These are phyloP conservation scores for Elsinoe arachidis DNA, from an alignment of 2,329 filamentous ascomycete genomes.

Conservation along the genomic window DNA sequence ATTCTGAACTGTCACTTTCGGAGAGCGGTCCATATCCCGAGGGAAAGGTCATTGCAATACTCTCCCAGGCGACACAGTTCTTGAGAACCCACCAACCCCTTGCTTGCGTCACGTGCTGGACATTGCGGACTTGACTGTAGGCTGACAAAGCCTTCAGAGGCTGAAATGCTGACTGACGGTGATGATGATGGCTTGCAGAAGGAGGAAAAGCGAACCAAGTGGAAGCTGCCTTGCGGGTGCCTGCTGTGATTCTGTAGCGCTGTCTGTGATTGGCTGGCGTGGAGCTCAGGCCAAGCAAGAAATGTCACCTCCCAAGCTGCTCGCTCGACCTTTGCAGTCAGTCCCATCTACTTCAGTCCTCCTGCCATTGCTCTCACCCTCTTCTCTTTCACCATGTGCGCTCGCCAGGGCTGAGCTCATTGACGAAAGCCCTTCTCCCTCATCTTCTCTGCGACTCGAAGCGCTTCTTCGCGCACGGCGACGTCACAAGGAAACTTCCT, in stretches of 20 bases:
- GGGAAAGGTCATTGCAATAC: too few species aligned
- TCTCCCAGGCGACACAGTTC: too few species aligned
- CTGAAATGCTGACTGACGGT: not conserved
- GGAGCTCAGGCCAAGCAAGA: slow-evolving; percentile 7
- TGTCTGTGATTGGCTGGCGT: not conserved
- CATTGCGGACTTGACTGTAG: too few species aligned
- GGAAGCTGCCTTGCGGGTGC: not conserved
- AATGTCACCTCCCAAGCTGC: not conserved
- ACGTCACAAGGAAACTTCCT: not conserved
- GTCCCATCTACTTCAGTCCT: not conserved
- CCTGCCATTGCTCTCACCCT: not conserved
- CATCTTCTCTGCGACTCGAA: not conserved
- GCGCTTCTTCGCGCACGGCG: not conserved
- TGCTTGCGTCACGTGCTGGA: too few species aligned
- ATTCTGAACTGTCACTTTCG: too few species aligned
- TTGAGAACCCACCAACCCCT: too few species aligned
- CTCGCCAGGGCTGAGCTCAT: not conserved
- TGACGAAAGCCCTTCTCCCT: not conserved
- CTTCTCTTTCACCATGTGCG: not conserved
- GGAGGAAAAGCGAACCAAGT: not conserved
- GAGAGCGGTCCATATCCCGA: too few species aligned
- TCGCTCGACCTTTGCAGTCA: not conserved
- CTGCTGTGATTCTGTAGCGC: not conserved
- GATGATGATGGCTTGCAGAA: not conserved
- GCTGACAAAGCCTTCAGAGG: too few species aligned